Evolutionary conservation across 768 basidiomycete species (phyloP), one percentile per base, ranked within the genome.

Genomic region (Lactarius evosmus): DNA sequence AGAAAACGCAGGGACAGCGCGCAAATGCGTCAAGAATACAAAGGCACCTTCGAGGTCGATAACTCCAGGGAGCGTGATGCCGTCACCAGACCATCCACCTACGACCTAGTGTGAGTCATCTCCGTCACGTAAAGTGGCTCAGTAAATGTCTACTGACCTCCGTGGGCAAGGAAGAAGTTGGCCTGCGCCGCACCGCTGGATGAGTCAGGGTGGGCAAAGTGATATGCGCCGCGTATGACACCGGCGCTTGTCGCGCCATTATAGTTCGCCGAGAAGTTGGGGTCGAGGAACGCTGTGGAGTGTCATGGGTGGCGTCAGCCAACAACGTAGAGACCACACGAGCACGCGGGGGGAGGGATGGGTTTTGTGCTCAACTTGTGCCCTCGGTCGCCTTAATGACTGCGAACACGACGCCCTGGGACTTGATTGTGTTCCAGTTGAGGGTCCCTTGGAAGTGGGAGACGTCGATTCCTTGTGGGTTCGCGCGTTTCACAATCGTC

Each of bases 341-440:
- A n/a, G 38, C 6, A 14, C 12, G 16, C 38, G 38, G 4, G 14
- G 14, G n/a, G 22, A n/a, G 50, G 56, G 7, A 29, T 29, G 30
- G 16, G 46, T 19, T 19, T 32, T 8, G 32, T 19, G n/a, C 32
- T 55, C 32, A 46, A 84, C 83, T 70, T 22, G 78, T 84, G 11
- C 82, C 82, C 70, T 88, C 85, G 1, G 86, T 88, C 9, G 85
- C 86, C 71, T 88, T 88, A 78, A 88, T 86, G 70, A 79, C 87
- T 3, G 75, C 83, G 67, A 85, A 88, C 14, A 75, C 61, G 34
- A 85, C 71, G 3, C 83, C 85, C 63, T 82, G 82, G 14, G 78
- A 70, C 65, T 75, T 78, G 65, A 85, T 82, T 2, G 77, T 75
- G 49, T 68, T 74, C 84, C 84, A 87, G 70, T 85, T 73, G 40